Evolutionary conservation across 805 yeast species (phyloP).

Genomic region (Zygoascus flipseniorum): DNA sequence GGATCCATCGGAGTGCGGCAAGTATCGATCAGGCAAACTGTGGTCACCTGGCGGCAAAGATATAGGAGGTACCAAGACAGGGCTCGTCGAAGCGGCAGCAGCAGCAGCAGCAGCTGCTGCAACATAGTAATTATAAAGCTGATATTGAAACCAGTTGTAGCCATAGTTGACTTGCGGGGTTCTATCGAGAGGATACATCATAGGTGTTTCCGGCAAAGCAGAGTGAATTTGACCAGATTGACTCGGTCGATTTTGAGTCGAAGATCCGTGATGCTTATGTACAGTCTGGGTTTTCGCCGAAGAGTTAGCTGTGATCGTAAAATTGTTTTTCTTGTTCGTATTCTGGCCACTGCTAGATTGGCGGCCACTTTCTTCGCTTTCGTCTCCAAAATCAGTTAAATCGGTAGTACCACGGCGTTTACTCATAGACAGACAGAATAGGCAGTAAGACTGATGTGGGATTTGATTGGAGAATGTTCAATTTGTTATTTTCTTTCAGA

Average conservation of each 20-base stretch:
- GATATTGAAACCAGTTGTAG: not conserved
- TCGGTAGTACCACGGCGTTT: not conserved
- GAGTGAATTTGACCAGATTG: not conserved
- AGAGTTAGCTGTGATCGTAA: not conserved
- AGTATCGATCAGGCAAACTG: not conserved
- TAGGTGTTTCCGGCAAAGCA: not conserved
- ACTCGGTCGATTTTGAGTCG: not conserved
- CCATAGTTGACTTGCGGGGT: not conserved
- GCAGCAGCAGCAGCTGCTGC: not conserved
- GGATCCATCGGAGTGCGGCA: not conserved
- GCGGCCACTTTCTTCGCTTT: not conserved
- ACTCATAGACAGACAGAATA: not conserved
- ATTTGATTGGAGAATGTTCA: too few species aligned
- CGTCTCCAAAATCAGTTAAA: not conserved
- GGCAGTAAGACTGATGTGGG: too few species aligned
- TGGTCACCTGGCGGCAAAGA: not conserved
- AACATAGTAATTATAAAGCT: not conserved
- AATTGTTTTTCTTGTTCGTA: not conserved
- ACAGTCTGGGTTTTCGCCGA: too few species aligned
- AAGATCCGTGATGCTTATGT: not conserved
- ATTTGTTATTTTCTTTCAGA: too few species aligned
- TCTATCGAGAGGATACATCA: not conserved
- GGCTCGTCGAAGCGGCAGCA: not conserved
- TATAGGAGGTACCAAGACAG: not conserved
- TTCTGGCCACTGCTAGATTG: not conserved